Percentiles rank a stretch among this genome's conserved stretches.
Evolutionary conservation across 139 green algal genomes (phyloP).

Genomic region (Diplosphaera chodatii): DNA sequence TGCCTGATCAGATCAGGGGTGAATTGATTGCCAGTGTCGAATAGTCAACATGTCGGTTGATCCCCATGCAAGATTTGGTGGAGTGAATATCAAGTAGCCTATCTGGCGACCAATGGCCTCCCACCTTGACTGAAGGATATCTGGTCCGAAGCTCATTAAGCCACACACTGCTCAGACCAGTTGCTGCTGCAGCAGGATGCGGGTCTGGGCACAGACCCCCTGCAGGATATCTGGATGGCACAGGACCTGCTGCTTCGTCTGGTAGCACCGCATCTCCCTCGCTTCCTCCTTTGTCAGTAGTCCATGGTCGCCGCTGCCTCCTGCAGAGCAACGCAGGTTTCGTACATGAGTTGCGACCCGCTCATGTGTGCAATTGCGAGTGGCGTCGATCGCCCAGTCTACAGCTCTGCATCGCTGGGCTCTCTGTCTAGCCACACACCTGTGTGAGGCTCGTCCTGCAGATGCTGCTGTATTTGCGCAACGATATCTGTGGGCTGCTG

Average conservation of each 20-base stretch:
- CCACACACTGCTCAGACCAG: too few species aligned
- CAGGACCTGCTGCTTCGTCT: slow-evolving; percentile 11
- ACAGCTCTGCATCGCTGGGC: too few species aligned
- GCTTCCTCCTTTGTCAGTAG: slow-evolving; percentile 33
- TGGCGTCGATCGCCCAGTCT: too few species aligned
- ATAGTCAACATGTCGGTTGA: too few species aligned
- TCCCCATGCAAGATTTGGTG: too few species aligned
- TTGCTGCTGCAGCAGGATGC: not conserved
- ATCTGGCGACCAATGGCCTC: too few species aligned
- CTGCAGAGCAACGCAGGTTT: not conserved
- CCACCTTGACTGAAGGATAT: too few species aligned
- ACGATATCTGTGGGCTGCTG: slow-evolving; percentile 26
- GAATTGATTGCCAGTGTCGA: too few species aligned
- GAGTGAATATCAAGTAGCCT: too few species aligned
- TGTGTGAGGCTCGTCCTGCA: slow-evolving; percentile 25
- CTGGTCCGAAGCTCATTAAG: too few species aligned
- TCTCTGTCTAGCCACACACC: slow-evolving; percentile 11
- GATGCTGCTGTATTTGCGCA: slow-evolving; percentile 21
- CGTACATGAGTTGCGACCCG: too few species aligned
- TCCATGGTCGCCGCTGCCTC: slow-evolving; percentile 16
- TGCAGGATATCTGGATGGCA: slow-evolving; percentile 16
- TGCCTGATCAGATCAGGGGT: not conserved
- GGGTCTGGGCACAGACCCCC: slow-evolving; percentile 11
- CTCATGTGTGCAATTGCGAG: too few species aligned
- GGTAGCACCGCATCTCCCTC: slow-evolving; percentile 36